Evolutionary conservation across 2,329 filamentous ascomycete genomes (phyloP).

Genomic region (Diaporthe capsici): DNA sequence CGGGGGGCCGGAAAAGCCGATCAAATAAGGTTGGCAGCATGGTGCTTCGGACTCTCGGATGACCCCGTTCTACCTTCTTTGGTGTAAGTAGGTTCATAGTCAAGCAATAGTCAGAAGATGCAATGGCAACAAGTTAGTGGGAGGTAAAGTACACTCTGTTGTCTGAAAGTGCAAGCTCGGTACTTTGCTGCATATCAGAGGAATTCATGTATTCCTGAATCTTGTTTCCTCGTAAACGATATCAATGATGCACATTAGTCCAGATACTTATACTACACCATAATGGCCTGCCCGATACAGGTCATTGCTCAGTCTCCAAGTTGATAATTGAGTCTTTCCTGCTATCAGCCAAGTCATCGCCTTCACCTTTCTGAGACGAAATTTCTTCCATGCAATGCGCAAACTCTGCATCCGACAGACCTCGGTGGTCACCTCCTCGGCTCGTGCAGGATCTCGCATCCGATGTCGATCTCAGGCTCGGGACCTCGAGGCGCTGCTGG

Average conservation of each 20-base stretch:
- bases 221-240: neutral
- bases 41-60: neutral
- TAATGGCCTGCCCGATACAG: neutral
- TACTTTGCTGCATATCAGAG: neutral
- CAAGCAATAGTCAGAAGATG: neutral
- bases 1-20: neutral
- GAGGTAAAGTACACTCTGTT: neutral
- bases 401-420: slow-evolving; percentile 2
- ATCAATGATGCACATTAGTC: neutral
- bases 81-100: neutral
- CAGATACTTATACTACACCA: neutral
- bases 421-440: slow-evolving; percentile 11
- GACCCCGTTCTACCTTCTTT: neutral
- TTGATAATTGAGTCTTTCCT: slow-evolving; percentile 12
- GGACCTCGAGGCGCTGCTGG: slow-evolving; percentile 32
- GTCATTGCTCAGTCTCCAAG: neutral
- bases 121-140: neutral
- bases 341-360: neutral
- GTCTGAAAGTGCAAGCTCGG: neutral
- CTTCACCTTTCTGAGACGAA: neutral
- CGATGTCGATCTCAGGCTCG: slow-evolving; percentile 33
- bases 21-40: neutral
- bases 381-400: neutral
- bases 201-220: too few relatives aligned
- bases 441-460: slow-evolving; percentile 9